Evolutionary conservation across 257 asterid species (phyloP), one percentile per base, ranked within the genome.

Genomic region (Ligustrum vulgare): DNA sequence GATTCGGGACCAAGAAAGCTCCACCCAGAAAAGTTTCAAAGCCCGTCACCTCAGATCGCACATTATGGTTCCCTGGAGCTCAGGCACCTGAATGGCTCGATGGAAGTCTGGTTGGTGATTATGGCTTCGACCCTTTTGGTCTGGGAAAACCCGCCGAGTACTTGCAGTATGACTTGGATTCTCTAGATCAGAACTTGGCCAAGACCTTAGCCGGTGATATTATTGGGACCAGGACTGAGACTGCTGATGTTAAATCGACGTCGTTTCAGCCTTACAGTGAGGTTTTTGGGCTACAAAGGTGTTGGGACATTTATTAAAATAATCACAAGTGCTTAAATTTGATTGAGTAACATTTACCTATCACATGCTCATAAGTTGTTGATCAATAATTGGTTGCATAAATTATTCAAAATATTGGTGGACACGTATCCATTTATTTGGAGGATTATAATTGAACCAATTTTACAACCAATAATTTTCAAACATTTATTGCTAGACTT

Each of bases 111-210:
- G 90, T 94, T 3, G 97, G 98, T 0, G 98, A 94, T 81, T 94
- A 94, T 49, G 98, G 98, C 1, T 94, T 94, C 79, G 98, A 94
- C 76, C 98, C 98, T 0, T 89, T 94, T 41, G 97, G 98, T 4
- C 76, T 94, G 73, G 98, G 98, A 5, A 94, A 94, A 75, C 98
- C 97, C 12, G 98, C 83, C 0, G 98, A 94, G 89, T 94, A 94
- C 82, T 74, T 94, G 87, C 98, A 94, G 82, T 94, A 16, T 56
- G 98, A 94, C 2, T 47, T 90, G 79, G 98, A 94, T 79, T 92
- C 97, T 23, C 82, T 94, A 69, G 98, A 94, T 68, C 97, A 94
- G 90, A 94, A 91, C 73, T 76, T 93, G 87, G 87, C 98, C 0
- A 93, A 93, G 92, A 93, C 91, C 65, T 8, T 35, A 70, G 89